Evolutionary conservation across 176 grass and related monocot genomes (phyloP).

Genomic region (Cenchrus americanus): DNA sequence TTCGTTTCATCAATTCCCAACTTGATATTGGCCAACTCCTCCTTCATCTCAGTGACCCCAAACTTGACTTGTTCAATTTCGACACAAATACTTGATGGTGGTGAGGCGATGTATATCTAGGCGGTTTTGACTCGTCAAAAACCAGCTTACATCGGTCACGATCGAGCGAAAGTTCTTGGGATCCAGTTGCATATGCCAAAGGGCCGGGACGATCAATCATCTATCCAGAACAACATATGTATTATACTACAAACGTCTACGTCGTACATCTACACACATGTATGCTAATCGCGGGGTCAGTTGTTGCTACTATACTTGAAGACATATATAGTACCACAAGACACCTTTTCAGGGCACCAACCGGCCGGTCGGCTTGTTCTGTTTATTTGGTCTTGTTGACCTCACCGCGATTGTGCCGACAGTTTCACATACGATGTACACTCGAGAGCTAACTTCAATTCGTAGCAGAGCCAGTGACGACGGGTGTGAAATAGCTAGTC

Average conservation of each 20-base stretch:
- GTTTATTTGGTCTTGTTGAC: conserved; percentile 18
- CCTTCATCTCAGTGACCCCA: too few species aligned
- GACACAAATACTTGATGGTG: too few species aligned
- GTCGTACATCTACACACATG: not conserved
- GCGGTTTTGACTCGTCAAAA: conserved; percentile 18
- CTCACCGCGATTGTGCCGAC: not conserved
- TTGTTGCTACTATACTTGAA: not conserved
- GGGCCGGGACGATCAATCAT: too few species aligned
- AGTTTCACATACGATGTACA: not conserved
- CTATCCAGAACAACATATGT: not conserved
- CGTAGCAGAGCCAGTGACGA: not conserved
- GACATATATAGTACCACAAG: not conserved
- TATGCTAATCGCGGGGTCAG: not conserved
- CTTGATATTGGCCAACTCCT: too few species aligned
- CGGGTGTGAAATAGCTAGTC: not conserved
- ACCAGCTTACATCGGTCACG: not conserved
- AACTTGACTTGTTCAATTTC: too few species aligned
- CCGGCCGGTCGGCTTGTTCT: not conserved
- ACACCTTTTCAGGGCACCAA: conserved; percentile 22
- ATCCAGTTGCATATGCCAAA: too few species aligned
- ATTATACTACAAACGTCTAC: not conserved
- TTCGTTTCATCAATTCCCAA: too few species aligned
- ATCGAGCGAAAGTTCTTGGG: conserved; percentile 16
- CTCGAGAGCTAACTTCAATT: not conserved
- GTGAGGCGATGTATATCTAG: too few species aligned